A percentile compares a stretch with the other conserved stretches of the same genome.
Conservation (phyloP, 2,329 filamentous ascomycete species). For the Fusarium chaquense region DNA sequence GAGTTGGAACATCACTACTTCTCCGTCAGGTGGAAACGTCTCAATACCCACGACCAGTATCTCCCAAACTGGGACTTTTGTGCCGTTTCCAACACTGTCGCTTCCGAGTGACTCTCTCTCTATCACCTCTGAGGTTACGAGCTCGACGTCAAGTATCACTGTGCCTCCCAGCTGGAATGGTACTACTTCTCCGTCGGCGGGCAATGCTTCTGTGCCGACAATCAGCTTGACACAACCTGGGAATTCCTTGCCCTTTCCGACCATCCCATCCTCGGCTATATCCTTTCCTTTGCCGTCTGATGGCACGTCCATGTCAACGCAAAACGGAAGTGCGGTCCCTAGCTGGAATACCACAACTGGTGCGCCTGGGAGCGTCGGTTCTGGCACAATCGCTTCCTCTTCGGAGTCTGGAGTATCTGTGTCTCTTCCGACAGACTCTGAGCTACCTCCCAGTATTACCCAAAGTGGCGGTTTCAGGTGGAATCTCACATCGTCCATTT, state of each 20-base stretch:
- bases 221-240: conserved; percentile 4
- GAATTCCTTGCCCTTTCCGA: background rate
- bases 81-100: conserved; percentile 1
- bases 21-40: background rate
- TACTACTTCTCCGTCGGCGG: background rate
- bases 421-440: conserved; percentile 2
- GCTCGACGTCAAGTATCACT: background rate
- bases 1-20: conserved; percentile 4
- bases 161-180: conserved; percentile 5
- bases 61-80: background rate
- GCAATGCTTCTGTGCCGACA: conserved; percentile 1
- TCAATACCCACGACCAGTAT: conserved; percentile 7
- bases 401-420: background rate
- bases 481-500: conserved; percentile 18
- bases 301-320: background rate
- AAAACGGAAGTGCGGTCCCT: background rate
- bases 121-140: background rate
- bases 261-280: background rate
- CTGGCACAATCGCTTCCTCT: background rate
- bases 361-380: background rate
- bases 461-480: background rate
- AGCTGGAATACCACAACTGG: conserved; percentile 6
- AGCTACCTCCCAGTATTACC: background rate
- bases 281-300: conserved; percentile 8
- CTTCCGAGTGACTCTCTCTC: background rate